Conservation (phyloP, 2,329 filamentous ascomycete genomes). For the Hypoxylon rubiginosum region DNA sequence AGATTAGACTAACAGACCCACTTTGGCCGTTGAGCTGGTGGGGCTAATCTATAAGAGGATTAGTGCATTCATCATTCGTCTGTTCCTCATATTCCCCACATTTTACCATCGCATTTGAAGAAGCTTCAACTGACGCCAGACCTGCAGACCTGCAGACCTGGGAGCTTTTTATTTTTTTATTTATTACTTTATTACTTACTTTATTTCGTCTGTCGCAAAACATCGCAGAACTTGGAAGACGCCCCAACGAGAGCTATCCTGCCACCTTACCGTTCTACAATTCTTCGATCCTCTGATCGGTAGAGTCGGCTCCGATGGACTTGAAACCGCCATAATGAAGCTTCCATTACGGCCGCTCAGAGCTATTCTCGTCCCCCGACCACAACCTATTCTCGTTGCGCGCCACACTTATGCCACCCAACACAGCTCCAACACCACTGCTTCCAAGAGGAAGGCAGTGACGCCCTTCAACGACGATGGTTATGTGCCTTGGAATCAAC, state of each 20-base stretch:
- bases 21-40: constrained; percentile 6
- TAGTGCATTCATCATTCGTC: constrained; percentile 24
- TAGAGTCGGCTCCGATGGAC: constrained; percentile 50
- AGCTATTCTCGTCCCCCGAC: constrained; percentile 49
- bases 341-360: constrained; percentile 56
- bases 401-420: constrained; percentile 72
- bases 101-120: constrained; percentile 30
- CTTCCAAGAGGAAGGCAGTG: constrained; percentile 74
- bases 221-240: neutral
- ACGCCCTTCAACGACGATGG: constrained; percentile 91
- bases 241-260: neutral
- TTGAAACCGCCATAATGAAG: constrained; percentile 61
- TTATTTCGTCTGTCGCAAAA: neutral
- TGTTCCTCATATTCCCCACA: constrained; percentile 32
- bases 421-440: constrained; percentile 57
- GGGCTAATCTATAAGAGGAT: constrained; percentile 32
- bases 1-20: constrained; percentile 35
- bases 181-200: neutral
- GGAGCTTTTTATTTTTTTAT: constrained; percentile 5
- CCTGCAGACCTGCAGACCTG: neutral
- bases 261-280: neutral
- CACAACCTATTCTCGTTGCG: constrained; percentile 54
- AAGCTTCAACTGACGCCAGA: constrained; percentile 40
- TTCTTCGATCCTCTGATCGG: constrained; percentile 7
- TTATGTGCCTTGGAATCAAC: constrained; percentile 81